Evolutionary conservation across 371 early-diverging fungal genomes (phyloP), one percentile per base, ranked within the genome.

Genomic region (Haplosporangium sp.): DNA sequence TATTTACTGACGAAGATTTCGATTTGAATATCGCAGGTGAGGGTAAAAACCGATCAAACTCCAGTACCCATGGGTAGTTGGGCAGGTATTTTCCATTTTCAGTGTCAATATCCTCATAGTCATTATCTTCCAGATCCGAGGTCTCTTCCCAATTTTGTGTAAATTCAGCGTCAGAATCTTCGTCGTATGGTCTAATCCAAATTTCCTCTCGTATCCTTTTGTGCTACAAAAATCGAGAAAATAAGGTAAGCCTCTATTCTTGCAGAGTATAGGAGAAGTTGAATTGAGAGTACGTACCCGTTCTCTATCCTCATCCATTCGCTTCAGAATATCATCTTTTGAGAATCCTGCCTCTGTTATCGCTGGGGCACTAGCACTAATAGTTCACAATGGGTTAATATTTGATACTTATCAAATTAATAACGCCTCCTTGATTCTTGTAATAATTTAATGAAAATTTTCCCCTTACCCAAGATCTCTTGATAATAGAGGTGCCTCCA

Each of bases 221-320:
- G 67, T 92, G 93, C 86, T 91, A 83, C 38, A 11, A 19, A 2
- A 44, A 4, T 5, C n/a, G 11, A 15, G 38, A 39, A 59, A 5
- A 17, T 37, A 38, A 58, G 15, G 4, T 17, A 17, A 39, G 60
- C 19, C 19, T 56, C 5, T 56, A 1, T 15, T 56, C 5, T 37
- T 13, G 1, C 9, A 9, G 13, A 35, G 9, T 35, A 15, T n/a
- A 17, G 7, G n/a, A 40, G 48, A 27, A 27, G 27, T 27, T 45
- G 42, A 3, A 48, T 35, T 39, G n/a, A 15, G 50, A n/a, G n/a
- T 56, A 55, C 75, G 60, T 72, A 83, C 82, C 68, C 93, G 85
- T 72, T 94, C 94, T 63, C 94, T 85, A 68, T 94, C 94, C 73
- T 94, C 93, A 67, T 94, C 94, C 84, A 94, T 94, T 38, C 94